Evolutionary conservation across 441 rosid genomes (phyloP), one percentile per base, ranked within the genome.

Genomic region (Biscutella auriculata): DNA sequence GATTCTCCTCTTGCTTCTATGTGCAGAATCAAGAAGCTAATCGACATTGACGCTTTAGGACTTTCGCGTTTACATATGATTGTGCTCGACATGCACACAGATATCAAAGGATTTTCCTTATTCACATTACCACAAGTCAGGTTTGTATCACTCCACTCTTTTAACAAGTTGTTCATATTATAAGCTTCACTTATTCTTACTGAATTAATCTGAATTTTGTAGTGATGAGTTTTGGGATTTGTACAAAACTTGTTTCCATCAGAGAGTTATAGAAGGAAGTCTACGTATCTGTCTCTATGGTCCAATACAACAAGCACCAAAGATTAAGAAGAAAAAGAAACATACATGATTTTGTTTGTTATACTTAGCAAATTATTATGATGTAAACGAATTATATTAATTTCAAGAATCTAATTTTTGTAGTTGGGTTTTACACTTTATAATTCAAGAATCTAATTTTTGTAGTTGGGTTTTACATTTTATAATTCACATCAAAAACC

Each of bases 191-290:
- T n/a, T n/a, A n/a, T n/a, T n/a, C n/a, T n/a, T n/a, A n/a, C n/a
- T n/a, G n/a, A n/a, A n/a, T n/a, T n/a, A n/a, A n/a, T n/a, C n/a
- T n/a, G n/a, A n/a, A n/a, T n/a, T 55, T 68, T 75, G 67, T 85
- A 90, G 95, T 62, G 86, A 83, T 34, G 92, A 87, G 51, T 85
- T 87, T 61, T 90, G 92, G 97, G 87, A 90, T 53, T 54, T 90
- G 79, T 87, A 85, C 34, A 83, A 74, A 71, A 83, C 43, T 40
- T 83, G 76, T 76, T 78, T 90, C 53, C 90, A 90, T 67, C 81
- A 53, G 32, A 77, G 71, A 32, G 52, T 87, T 5, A 12, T 81
- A 25, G 75, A 79, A 62, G 84, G 92, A n/a, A 70, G 60, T 46
- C 63, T 88, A 9, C 79, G 68, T 1, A 72, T 87, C 12, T 82